Evolutionary conservation across 768 basidiomycete genomes (phyloP).

Genomic region (Pulveroboletus ravenelii): DNA sequence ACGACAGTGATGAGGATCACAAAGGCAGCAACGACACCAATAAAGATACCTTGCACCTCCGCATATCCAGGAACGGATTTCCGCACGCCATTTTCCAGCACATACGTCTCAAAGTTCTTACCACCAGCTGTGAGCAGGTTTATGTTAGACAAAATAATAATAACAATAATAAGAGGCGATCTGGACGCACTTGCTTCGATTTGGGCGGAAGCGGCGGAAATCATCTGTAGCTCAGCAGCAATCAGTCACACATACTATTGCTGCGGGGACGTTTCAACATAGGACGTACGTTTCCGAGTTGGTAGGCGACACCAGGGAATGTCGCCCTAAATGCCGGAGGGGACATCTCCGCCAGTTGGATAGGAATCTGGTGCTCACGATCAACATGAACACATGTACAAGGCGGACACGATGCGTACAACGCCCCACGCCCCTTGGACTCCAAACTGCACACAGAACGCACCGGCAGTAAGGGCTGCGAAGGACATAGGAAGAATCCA

Average conservation of each 20-base stretch:
- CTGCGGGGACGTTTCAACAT: neutral
- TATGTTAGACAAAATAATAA: neutral
- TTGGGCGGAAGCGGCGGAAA: constrained; percentile 71
- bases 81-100: constrained; percentile 37
- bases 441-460: constrained; percentile 83
- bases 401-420: constrained; percentile 37
- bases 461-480: constrained; percentile 68
- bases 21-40: constrained; percentile 77
- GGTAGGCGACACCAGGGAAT: constrained; percentile 84
- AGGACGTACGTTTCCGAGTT: constrained; percentile 59
- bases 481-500: constrained; percentile 81
- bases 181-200: constrained; percentile 63
- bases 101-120: constrained; percentile 47
- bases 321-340: constrained; percentile 88
- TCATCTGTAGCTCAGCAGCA: constrained; percentile 36
- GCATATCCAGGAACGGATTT: constrained; percentile 61
- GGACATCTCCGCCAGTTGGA: constrained; percentile 79
- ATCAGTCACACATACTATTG: neutral
- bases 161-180: neutral
- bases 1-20: constrained; percentile 71
- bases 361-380: constrained; percentile 45
- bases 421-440: constrained; percentile 92
- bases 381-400: neutral
- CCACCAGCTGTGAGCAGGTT: constrained; percentile 48
- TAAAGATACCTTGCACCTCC: constrained; percentile 79